Conservation (phyloP, 2,329 filamentous ascomycete genomes). For the Aspergillus sp. region DNA sequence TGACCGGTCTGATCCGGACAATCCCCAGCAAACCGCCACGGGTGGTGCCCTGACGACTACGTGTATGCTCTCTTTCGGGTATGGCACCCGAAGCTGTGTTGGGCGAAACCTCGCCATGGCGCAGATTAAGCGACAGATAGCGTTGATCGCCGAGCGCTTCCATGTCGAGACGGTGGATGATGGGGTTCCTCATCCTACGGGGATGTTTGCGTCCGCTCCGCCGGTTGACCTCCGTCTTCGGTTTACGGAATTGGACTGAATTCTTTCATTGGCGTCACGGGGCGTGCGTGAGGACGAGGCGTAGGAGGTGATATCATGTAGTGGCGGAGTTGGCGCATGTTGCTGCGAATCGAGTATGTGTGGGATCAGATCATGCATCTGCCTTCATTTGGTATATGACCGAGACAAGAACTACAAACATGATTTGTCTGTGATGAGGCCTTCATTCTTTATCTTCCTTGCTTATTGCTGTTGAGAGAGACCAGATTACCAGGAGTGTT, state of each 20-base stretch:
- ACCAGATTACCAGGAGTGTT: too few species aligned
- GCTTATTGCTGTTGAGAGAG: too few species aligned
- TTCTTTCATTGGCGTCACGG: too few species aligned
- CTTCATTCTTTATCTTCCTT: too few species aligned
- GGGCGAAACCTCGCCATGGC: background rate
- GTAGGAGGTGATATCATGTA: too few species aligned
- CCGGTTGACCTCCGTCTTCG: background rate
- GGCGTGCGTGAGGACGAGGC: too few species aligned
- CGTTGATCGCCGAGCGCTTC: constrained; percentile 2
- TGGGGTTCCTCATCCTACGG: background rate
- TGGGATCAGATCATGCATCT: too few species aligned
- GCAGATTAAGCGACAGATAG: background rate
- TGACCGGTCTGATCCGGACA: constrained; percentile 54
- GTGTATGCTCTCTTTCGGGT: constrained; percentile 1
- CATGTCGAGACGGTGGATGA: background rate
- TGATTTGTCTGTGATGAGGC: too few species aligned
- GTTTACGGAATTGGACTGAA: background rate
- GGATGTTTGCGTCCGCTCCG: background rate
- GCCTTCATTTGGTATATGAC: too few species aligned
- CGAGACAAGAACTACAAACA: too few species aligned
- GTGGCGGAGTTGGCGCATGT: too few species aligned
- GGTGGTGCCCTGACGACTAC: background rate
- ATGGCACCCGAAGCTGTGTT: constrained; percentile 3
- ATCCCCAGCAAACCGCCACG: background rate
- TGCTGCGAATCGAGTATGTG: too few species aligned